These are phyloP conservation scores for Alternaria novae-zelandiae DNA, from an alignment of 2,329 filamentous ascomycete genomes.

Conservation along the genomic window DNA sequence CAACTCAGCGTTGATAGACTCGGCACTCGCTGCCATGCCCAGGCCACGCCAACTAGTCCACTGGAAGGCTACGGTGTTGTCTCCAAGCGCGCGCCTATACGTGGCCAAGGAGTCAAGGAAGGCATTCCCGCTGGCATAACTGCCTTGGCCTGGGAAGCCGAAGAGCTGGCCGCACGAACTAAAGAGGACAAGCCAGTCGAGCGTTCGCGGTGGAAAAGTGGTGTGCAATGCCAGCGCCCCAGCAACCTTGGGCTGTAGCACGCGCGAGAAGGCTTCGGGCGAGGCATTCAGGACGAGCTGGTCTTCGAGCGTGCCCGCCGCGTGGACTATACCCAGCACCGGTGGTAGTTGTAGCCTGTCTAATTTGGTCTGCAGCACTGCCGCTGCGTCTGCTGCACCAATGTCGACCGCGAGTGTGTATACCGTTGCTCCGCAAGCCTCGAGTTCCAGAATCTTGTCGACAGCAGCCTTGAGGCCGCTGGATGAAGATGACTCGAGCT, in stretches of 20 bases:
- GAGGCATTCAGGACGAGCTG: constrained; percentile 45
- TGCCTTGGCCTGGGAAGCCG: constrained; percentile 30
- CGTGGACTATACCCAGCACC: constrained; percentile 52
- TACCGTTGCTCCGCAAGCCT: constrained; percentile 39
- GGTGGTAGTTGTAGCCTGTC: constrained; percentile 48
- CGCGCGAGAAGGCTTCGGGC: constrained; percentile 33
- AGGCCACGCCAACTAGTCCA: constrained; percentile 54
- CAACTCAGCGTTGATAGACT: constrained; percentile 52
- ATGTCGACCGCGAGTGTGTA: constrained; percentile 49
- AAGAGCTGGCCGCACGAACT: constrained; percentile 35
- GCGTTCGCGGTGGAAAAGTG: constrained; percentile 30
- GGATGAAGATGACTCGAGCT: background rate
- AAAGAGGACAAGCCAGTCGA: constrained; percentile 39
- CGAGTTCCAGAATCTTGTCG: constrained; percentile 21
- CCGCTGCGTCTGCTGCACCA: constrained; percentile 28
- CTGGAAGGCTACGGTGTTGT: constrained; percentile 52
- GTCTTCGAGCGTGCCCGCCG: constrained; percentile 49
- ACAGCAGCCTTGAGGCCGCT: constrained; percentile 17
- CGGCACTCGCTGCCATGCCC: constrained; percentile 48
- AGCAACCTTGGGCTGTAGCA: constrained; percentile 43
- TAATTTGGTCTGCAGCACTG: constrained; percentile 12
- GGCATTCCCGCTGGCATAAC: constrained; percentile 39
- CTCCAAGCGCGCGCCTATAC: constrained; percentile 40
- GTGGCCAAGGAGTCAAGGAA: constrained; percentile 39
- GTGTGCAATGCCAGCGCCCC: constrained; percentile 37